Conservation (phyloP, 805 yeast species). For the Kodamaea kakaduensis region DNA sequence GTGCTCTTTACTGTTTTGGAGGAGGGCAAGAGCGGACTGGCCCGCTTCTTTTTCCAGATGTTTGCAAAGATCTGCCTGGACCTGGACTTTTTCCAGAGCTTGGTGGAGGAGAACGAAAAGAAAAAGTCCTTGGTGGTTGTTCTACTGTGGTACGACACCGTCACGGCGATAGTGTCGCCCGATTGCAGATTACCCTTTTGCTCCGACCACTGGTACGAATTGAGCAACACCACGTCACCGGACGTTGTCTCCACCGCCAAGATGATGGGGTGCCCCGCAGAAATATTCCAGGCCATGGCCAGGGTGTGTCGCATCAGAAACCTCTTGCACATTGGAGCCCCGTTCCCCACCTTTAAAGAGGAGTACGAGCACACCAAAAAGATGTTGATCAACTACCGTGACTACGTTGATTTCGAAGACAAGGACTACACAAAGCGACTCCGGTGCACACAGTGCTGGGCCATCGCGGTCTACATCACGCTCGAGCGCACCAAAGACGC, state of each 20-base stretch:
- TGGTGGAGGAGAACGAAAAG: slow-evolving; percentile 43
- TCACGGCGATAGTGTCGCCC: slow-evolving; percentile 52
- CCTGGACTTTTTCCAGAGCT: slow-evolving; percentile 30
- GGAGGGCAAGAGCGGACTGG: slow-evolving; percentile 50
- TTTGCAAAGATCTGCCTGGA: slow-evolving; percentile 50
- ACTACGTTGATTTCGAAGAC: slow-evolving; percentile 34
- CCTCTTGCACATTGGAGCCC: slow-evolving; percentile 14
- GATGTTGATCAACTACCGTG: slow-evolving; percentile 43
- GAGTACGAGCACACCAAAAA: slow-evolving; percentile 31
- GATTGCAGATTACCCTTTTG: slow-evolving; percentile 55
- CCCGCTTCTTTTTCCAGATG: slow-evolving; percentile 46
- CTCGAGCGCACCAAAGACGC: slow-evolving; percentile 28
- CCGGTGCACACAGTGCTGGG: slow-evolving; percentile 57
- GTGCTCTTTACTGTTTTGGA: slow-evolving; percentile 50
- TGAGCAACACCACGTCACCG: slow-evolving; percentile 14
- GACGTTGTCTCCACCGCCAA: slow-evolving; percentile 47
- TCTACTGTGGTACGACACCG: slow-evolving; percentile 59
- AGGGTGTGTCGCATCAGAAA: slow-evolving; percentile 41
- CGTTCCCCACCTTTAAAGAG: slow-evolving; percentile 1
- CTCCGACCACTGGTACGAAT: slow-evolving; percentile 51
- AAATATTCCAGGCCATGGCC: slow-evolving; percentile 45
- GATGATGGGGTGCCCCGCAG: slow-evolving; percentile 62
- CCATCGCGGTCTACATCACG: slow-evolving; percentile 34
- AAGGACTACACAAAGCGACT: slow-evolving; percentile 37
- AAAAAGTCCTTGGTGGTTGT: slow-evolving; percentile 48